Evolutionary conservation across 2,329 filamentous ascomycete species (phyloP), one percentile per base, ranked within the genome.

Genomic region (Talaromyces pinophilus): DNA sequence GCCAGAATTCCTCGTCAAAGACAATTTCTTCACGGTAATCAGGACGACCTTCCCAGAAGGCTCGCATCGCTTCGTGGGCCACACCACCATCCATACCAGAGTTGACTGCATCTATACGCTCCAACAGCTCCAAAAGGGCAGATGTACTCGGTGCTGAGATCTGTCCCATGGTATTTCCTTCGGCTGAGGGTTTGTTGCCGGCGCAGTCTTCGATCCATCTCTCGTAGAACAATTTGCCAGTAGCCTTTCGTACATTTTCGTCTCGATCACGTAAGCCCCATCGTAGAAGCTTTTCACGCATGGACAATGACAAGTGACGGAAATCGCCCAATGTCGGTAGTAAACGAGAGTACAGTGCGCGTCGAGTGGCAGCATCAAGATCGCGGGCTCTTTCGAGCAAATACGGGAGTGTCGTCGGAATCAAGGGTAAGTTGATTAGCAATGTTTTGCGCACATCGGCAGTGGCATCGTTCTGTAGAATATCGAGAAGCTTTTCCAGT

Each of bases 201-300:
- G 91, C 93, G 72, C 93, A 97, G 74, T 98, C 92, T 75, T 98
- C 94, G 68, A 99, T 94, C 95, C 95, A 99, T n/a, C 92, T 88
- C 74, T 97, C 93, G 68, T 91, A 88, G 81, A 99, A 99, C 6
- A 98, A 83, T 55, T 92, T 90, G 7, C 91, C 92, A 3, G 95
- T 92, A 8, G 94, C 94, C 77, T 97, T 96, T 62, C 93, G 88
- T 13, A 99, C 95, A 71, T 91, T 92, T 71, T 98, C 94, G 71
- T 99, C 95, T 77, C 95, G 88, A 76, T 99, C 95, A 46, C 93
- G 88, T 48, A 99, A 82, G 61, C 95, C 95, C 95, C 95, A 99
- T 46, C 95, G 88, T 33, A 99, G 85, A 38, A 99, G 84, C 78
- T 98, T 98, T 79, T 99, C 95, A 74, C 95, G 86, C 89, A 98